A percentile compares a stretch with the other conserved stretches of the same genome.
phyloP scores from a whole-genome alignment of 2,329 filamentous ascomycete genomes.

The Penicillium hordei region DNA sequence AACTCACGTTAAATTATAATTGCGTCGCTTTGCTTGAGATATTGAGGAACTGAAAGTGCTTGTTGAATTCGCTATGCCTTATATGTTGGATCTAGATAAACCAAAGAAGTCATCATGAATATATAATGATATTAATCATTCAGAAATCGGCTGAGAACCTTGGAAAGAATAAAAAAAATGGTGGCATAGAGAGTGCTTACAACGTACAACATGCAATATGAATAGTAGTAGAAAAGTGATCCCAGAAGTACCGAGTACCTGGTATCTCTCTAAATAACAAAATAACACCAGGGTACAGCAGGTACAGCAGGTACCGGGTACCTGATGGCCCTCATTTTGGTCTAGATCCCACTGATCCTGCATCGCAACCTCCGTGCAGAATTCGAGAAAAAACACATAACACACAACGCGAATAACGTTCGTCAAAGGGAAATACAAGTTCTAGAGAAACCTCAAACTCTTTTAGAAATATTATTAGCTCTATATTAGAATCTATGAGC shows the following conservation, averaged over 20 bases:
- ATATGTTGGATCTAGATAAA: not conserved
- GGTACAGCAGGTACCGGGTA: not conserved
- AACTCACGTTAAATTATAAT: not conserved
- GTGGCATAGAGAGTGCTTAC: not conserved
- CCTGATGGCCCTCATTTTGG: constrained; percentile 3
- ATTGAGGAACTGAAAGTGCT: not conserved
- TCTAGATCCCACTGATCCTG: constrained; percentile 28
- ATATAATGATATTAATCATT: not conserved
- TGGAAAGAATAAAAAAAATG: not conserved
- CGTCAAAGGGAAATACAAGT: not conserved
- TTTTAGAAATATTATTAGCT: not conserved
- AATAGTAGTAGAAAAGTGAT: not conserved
- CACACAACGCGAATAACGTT: not conserved
- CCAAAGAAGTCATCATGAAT: not conserved
- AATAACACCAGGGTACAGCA: not conserved
- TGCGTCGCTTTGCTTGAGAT: not conserved
- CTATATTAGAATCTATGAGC: not conserved
- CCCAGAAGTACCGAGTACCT: not conserved
- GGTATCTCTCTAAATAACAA: rapidly evolving
- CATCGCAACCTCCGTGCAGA: constrained; percentile 7
- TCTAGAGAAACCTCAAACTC: not conserved
- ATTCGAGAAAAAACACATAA: not conserved
- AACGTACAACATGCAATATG: not conserved
- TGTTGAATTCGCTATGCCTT: not conserved
- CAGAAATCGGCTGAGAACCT: not conserved